Conservation (phyloP, 2,329 filamentous ascomycete genomes). For the Colletotrichum camelliae region DNA sequence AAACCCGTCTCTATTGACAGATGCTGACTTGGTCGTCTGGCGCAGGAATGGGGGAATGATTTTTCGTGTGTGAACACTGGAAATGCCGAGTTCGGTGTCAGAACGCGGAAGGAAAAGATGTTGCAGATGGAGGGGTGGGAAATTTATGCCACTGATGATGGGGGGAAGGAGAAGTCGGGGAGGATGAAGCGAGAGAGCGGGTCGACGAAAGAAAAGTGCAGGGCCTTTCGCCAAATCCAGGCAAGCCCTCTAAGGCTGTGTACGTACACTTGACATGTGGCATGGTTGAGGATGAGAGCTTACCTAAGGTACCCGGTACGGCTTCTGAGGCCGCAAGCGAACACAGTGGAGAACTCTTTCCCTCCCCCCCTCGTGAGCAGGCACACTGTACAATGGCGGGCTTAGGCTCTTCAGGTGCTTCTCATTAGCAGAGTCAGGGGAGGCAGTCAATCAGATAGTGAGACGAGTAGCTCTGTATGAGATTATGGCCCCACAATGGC, state of each 20-base stretch:
- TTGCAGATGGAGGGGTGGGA: conserved; percentile 14
- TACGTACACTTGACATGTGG: conserved; percentile 4
- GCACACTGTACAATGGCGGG: neutral
- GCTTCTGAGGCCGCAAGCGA: neutral
- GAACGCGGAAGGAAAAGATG: conserved; percentile 13
- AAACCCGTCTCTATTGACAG: conserved; percentile 1
- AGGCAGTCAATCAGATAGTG: neutral
- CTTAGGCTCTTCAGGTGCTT: neutral
- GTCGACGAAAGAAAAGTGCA: conserved; percentile 21
- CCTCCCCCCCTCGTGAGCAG: neutral
- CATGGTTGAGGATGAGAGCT: neutral
- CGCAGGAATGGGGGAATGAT: neutral
- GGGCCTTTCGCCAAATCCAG: neutral
- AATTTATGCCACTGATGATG: conserved; percentile 19
- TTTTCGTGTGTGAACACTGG: neutral
- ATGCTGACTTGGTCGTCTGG: neutral
- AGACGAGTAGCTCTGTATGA: neutral
- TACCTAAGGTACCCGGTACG: neutral
- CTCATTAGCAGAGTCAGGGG: neutral
- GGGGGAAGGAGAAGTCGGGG: conserved; percentile 12
- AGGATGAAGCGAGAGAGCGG: conserved; percentile 18
- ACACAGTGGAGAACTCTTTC: neutral
- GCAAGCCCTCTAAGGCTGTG: neutral
- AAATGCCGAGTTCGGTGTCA: neutral
- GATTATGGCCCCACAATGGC: neutral